Percentiles rank a stretch among this genome's conserved stretches.
phyloP scores from a whole-genome alignment of 1,284 basidiomycete genomes.

The Cystobasidium pallidum region DNA sequence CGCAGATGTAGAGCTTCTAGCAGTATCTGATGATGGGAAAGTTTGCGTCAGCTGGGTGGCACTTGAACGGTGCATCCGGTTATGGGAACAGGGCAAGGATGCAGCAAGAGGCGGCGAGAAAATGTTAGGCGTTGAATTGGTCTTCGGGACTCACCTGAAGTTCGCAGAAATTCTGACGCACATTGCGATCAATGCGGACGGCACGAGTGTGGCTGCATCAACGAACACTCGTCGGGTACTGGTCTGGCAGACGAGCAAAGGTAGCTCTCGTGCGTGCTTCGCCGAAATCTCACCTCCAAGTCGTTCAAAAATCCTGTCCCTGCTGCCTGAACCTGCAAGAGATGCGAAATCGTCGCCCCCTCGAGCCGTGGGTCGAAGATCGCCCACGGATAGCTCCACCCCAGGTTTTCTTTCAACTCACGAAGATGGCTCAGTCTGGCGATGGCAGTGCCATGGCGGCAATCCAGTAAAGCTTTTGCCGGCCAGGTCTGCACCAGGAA shows the following conservation, averaged over 20 bases:
- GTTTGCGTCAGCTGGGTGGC: constrained; percentile 73
- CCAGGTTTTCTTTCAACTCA: constrained; percentile 1
- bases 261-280: constrained; percentile 43
- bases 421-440: constrained; percentile 15
- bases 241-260: constrained; percentile 62
- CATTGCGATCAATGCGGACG: constrained; percentile 48
- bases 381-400: not conserved
- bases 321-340: constrained; percentile 4
- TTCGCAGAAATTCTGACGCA: constrained; percentile 40
- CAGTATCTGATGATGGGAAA: constrained; percentile 60
- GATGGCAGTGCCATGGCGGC: not conserved
- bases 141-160: not conserved
- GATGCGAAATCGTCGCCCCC: not conserved
- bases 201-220: constrained; percentile 46
- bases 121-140: not conserved
- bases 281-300: not conserved
- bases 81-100: constrained; percentile 35
- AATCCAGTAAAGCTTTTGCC: constrained; percentile 51
- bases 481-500: constrained; percentile 68
- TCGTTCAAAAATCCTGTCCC: not conserved
- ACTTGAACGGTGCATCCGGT: constrained; percentile 67
- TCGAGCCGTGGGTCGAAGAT: constrained; percentile 3
- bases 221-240: constrained; percentile 57
- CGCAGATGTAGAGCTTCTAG: constrained; percentile 3
- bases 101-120: not conserved